These are phyloP conservation scores for Cercospora sp. DNA, from an alignment of 2,329 filamentous ascomycete genomes.

Conservation along the genomic window DNA sequence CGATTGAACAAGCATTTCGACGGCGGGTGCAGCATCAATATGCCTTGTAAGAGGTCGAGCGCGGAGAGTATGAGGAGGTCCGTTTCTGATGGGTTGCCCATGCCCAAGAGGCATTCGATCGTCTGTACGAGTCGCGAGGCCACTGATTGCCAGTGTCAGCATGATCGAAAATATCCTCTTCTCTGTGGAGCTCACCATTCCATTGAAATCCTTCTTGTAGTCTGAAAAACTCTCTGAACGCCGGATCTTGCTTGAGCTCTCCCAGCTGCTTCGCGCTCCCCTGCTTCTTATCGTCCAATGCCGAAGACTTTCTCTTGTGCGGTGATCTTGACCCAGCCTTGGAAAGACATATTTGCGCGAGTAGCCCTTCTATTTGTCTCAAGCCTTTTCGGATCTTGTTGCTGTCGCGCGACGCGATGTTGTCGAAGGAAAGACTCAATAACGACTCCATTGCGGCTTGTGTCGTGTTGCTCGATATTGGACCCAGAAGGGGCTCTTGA, in stretches of 20 bases:
- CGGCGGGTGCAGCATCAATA: constrained; percentile 83
- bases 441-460: constrained; percentile 76
- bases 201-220: constrained; percentile 96
- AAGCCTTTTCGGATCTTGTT: constrained; percentile 90
- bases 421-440: constrained; percentile 91
- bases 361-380: constrained; percentile 87
- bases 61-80: constrained; percentile 86
- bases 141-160: constrained; percentile 51
- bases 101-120: constrained; percentile 81
- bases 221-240: constrained; percentile 94
- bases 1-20: constrained; percentile 83
- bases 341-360: constrained; percentile 91
- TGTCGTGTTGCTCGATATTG: constrained; percentile 13
- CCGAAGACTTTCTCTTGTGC: constrained; percentile 44
- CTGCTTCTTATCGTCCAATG: constrained; percentile 34
- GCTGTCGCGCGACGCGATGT: constrained; percentile 88
- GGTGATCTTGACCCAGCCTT: constrained; percentile 38
- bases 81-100: constrained; percentile 77
- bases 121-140: constrained; percentile 81
- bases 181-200: constrained; percentile 62
- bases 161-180: not conserved
- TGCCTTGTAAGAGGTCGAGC: constrained; percentile 84
- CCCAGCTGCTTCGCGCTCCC: constrained; percentile 59
- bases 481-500: constrained; percentile 17
- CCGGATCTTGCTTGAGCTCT: constrained; percentile 76